A percentile compares a stretch with the other conserved stretches of the same genome.
phyloP scores from a whole-genome alignment of 441 rosid species.

The Sinapis alba region DNA sequence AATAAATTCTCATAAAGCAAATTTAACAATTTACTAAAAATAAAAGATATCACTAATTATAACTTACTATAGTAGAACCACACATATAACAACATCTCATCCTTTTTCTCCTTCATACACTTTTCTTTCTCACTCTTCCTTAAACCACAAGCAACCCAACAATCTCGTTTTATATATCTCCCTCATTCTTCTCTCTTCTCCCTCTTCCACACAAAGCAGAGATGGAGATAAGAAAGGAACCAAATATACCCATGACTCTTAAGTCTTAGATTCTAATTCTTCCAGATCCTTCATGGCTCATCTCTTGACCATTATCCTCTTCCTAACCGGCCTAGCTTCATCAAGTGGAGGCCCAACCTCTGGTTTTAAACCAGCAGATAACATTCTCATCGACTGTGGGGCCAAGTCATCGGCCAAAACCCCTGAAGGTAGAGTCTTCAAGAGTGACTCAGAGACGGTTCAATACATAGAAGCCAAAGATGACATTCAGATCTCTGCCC shows the following conservation, averaged over 20 bases:
- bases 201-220: conserved; percentile 43
- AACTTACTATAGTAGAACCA: background rate
- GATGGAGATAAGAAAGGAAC: conserved; percentile 58
- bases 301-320: conserved; percentile 42
- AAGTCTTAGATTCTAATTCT: conserved; percentile 26
- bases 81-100: background rate
- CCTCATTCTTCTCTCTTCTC: conserved; percentile 17
- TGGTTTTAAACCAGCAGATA: conserved; percentile 49
- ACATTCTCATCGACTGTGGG: conserved; percentile 63
- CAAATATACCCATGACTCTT: background rate
- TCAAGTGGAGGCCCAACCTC: background rate
- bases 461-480: conserved; percentile 49
- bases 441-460: conserved; percentile 52
- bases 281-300: conserved; percentile 44
- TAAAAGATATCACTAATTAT: conserved; percentile 14
- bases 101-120: conserved; percentile 11
- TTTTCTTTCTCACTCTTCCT: conserved; percentile 17
- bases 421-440: conserved; percentile 60
- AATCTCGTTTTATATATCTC: conserved; percentile 13
- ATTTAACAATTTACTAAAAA: conserved; percentile 20
- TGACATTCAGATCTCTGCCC: conserved; percentile 43
- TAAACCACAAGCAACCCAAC: conserved; percentile 25
- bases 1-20: background rate
- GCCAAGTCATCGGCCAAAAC: conserved; percentile 42
- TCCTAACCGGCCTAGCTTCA: conserved; percentile 19